Percentiles rank a stretch among this genome's conserved stretches.
Conservation (phyloP, 108 stramenopile genomes). For the Poteriospumella lacustris region DNA sequence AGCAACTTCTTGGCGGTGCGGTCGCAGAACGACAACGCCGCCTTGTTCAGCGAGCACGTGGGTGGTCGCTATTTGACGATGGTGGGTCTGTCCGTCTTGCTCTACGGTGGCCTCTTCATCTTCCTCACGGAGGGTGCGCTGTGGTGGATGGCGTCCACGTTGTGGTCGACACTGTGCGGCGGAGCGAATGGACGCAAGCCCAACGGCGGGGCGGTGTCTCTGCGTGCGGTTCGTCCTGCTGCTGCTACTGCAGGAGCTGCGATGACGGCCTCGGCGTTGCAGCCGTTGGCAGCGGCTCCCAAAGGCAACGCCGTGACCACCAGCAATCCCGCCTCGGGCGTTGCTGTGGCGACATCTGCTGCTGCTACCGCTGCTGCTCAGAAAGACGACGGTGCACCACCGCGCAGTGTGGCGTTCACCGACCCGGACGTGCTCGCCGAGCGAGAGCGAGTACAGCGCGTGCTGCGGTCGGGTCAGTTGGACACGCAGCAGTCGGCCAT, state of each 20-base stretch:
- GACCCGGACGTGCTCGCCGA: constrained; percentile 16
- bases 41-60: not conserved
- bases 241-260: too few species aligned
- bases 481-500: not conserved
- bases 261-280: too few species aligned
- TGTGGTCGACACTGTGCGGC: constrained; percentile 58
- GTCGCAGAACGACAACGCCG: not conserved
- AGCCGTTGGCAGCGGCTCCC: too few species aligned
- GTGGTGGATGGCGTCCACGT: constrained; percentile 53
- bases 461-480: not conserved
- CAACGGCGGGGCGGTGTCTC: too few species aligned
- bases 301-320: too few species aligned
- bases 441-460: not conserved
- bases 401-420: not conserved
- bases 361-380: not conserved
- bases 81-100: not conserved
- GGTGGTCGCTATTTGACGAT: not conserved
- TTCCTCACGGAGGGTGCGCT: not conserved
- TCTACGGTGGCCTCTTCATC: not conserved
- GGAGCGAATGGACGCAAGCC: too few species aligned
- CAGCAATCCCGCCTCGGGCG: too few species aligned
- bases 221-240: too few species aligned
- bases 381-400: not conserved
- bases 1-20: not conserved
- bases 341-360: too few species aligned